phyloP scores from a whole-genome alignment of 2,329 filamentous ascomycete genomes.

The Thelonectria olida region DNA sequence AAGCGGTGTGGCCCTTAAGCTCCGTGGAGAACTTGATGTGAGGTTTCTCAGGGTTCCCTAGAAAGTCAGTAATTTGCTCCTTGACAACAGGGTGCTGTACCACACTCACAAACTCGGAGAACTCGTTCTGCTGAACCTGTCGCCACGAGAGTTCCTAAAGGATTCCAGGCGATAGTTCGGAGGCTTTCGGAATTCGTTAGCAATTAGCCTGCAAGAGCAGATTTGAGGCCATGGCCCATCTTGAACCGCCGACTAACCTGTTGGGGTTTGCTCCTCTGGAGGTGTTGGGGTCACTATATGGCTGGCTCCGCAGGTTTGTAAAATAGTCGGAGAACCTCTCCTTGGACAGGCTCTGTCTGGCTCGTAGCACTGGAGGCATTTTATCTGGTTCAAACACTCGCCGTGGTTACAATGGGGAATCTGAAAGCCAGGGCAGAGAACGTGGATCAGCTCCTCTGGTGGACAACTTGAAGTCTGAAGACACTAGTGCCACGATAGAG shows the following conservation, averaged over 20 bases:
- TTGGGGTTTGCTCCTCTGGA: constrained; percentile 64
- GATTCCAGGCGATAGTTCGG: constrained; percentile 88
- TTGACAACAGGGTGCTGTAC: no score
- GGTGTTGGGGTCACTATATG: constrained; percentile 71
- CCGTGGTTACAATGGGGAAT: background rate
- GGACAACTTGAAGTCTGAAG: background rate
- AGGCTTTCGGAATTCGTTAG: constrained; percentile 59
- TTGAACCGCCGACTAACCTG: constrained; percentile 56
- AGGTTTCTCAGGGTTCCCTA: constrained; percentile 79
- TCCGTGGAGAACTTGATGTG: constrained; percentile 80
- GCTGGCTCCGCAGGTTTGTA: constrained; percentile 72
- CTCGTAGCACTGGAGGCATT: constrained; percentile 55
- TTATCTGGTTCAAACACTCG: background rate
- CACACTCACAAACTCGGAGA: constrained; percentile 73
- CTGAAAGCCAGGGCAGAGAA: background rate
- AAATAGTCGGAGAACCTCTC: constrained; percentile 76
- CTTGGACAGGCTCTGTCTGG: constrained; percentile 69
- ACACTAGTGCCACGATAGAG: no score
- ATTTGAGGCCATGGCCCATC: constrained; percentile 20
- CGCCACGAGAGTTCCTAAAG: constrained; percentile 82
- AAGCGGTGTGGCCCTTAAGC: constrained; percentile 71
- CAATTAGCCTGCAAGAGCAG: constrained; percentile 1
- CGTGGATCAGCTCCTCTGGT: background rate
- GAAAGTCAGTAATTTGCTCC: constrained; percentile 1
- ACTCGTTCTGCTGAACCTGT: constrained; percentile 78